phyloP scores from a whole-genome alignment of 2,329 filamentous ascomycete species.

The Talaromyces islandicus region DNA sequence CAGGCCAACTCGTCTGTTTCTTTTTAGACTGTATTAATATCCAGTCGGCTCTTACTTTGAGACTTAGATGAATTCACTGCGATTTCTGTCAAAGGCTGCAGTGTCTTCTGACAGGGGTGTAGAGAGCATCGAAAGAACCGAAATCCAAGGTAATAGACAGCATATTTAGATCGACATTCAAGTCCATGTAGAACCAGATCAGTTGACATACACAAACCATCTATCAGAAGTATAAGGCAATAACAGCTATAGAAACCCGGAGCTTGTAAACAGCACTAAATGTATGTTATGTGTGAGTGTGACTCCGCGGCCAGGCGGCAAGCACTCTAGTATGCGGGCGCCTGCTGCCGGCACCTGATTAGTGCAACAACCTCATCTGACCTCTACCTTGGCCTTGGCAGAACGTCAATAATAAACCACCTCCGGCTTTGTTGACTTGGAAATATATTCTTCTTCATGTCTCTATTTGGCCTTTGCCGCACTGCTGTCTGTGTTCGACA shows the following conservation, averaged over 20 bases:
- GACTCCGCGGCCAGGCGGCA: neutral
- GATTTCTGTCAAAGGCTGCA: neutral
- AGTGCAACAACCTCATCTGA: conserved; percentile 9
- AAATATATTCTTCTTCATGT: neutral
- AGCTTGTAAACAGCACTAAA: neutral
- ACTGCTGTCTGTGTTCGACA: neutral
- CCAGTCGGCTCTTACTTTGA: neutral
- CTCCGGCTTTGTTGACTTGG: neutral
- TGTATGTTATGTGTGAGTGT: neutral
- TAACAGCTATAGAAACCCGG: neutral
- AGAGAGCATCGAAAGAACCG: neutral
- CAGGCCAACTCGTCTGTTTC: neutral
- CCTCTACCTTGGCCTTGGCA: neutral
- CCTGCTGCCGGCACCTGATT: conserved; percentile 5
- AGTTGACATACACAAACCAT: neutral
- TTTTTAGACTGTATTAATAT: neutral
- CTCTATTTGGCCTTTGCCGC: neutral
- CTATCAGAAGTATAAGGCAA: neutral
- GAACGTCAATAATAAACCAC: neutral
- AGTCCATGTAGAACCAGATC: neutral
- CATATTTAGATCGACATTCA: neutral
- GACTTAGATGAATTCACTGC: neutral
- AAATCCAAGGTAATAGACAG: neutral
- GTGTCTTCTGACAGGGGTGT: neutral
- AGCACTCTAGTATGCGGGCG: neutral